These are phyloP conservation scores for Ogataea trehalophila DNA, from an alignment of 805 yeast species.

Conservation along the genomic window DNA sequence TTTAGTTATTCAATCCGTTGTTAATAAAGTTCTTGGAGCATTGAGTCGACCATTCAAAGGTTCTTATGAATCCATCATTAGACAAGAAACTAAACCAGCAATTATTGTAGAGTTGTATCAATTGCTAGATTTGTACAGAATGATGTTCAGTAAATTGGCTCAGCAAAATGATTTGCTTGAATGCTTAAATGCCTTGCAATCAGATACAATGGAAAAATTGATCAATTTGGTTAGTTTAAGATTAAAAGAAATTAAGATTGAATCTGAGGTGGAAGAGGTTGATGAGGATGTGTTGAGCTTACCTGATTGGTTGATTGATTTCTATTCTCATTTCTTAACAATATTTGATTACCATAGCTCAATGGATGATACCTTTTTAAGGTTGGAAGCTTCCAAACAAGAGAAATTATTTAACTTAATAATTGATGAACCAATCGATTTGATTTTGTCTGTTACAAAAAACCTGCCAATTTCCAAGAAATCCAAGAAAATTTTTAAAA, in stretches of 20 bases:
- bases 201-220: constrained; percentile 35
- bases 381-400: constrained; percentile 33
- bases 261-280: constrained; percentile 30
- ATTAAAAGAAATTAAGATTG: constrained; percentile 28
- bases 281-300: constrained; percentile 56
- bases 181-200: constrained; percentile 30
- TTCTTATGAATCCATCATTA: constrained; percentile 61
- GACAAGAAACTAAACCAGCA: constrained; percentile 56
- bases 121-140: constrained; percentile 59
- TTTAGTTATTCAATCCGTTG: constrained; percentile 31
- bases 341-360: constrained; percentile 42
- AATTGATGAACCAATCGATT: constrained; percentile 42
- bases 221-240: constrained; percentile 36
- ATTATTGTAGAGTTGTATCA: constrained; percentile 55
- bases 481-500: constrained; percentile 38
- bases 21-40: constrained; percentile 46
- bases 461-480: constrained; percentile 26
- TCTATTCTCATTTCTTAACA: constrained; percentile 54
- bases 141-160: constrained; percentile 57
- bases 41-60: constrained; percentile 57
- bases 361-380: constrained; percentile 36
- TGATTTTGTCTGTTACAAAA: constrained; percentile 25
- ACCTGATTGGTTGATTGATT: constrained; percentile 80
- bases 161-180: constrained; percentile 15
- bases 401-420: constrained; percentile 36